Percentiles rank a stretch among this genome's conserved stretches.
Conservation (phyloP, 352 stramenopile species). For the Pelagophyceae sp. region DNA sequence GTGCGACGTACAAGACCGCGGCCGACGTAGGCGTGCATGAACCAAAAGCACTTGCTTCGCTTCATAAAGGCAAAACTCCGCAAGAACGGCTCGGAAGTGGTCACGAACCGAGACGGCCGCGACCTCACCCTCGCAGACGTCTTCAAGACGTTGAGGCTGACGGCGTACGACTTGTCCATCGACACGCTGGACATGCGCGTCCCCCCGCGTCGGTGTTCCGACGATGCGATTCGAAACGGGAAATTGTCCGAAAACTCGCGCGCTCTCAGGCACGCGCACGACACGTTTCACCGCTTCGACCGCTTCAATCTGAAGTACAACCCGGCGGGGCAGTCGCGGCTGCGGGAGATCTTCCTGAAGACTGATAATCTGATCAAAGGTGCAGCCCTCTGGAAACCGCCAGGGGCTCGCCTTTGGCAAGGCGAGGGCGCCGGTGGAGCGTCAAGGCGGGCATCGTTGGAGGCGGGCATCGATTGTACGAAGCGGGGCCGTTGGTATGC, state of each 20-base stretch:
- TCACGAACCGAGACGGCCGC: conserved; percentile 67
- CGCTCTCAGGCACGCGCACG: too few species aligned
- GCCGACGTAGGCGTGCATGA: conserved; percentile 90
- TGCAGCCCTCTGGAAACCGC: too few species aligned
- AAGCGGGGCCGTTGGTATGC: too few species aligned
- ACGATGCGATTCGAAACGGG: too few species aligned
- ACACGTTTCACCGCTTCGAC: conserved; percentile 98
- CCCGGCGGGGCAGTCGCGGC: conserved; percentile 76
- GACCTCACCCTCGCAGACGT: conserved; percentile 91
- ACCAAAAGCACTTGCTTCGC: conserved; percentile 84
- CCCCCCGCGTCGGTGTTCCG: too few species aligned
- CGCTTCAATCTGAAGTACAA: conserved; percentile 99
- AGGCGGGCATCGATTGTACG: too few species aligned
- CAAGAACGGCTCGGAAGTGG: conserved; percentile 53
- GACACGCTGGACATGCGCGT: conserved; percentile 98
- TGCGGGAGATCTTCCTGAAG: conserved; percentile 98
- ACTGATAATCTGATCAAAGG: conserved; percentile 90
- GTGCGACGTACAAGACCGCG: too few species aligned
- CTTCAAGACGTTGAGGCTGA: conserved; percentile 63
- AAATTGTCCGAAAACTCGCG: too few species aligned
- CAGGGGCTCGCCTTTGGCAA: too few species aligned
- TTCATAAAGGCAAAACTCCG: conserved; percentile 72
- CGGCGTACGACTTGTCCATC: conserved; percentile 93
- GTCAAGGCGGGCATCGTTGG: too few species aligned
- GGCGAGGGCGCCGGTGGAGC: too few species aligned